These are phyloP conservation scores for Penicillium sp. DNA, from an alignment of 2,329 filamentous ascomycete genomes.

Conservation along the genomic window DNA sequence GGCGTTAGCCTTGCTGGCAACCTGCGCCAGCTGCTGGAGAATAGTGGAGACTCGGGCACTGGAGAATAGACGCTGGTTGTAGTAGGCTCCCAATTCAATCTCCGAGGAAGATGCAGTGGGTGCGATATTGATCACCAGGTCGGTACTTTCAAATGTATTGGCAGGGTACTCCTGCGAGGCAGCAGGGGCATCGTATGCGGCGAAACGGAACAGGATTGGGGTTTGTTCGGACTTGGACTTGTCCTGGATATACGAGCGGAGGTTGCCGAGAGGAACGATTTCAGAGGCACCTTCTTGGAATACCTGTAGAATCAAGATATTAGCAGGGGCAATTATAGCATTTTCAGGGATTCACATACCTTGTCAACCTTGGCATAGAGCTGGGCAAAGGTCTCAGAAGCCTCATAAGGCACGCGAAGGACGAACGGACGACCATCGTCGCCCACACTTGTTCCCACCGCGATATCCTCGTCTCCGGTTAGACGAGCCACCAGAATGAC, in stretches of 20 bases:
- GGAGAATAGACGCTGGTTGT: conserved; percentile 52
- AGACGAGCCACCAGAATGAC: conserved; percentile 50
- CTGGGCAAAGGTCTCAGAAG: conserved; percentile 46
- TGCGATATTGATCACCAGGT: conserved; percentile 48
- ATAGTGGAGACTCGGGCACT: conserved; percentile 50
- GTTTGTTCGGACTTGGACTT: conserved; percentile 44
- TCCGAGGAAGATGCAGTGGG: conserved; percentile 27
- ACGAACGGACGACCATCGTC: conserved; percentile 52
- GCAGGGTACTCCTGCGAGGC: conserved; percentile 45
- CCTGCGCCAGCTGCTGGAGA: conserved; percentile 46
- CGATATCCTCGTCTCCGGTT: conserved; percentile 55
- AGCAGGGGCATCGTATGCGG: conserved; percentile 51
- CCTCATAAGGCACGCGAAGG: conserved; percentile 46
- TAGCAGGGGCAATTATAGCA: background rate
- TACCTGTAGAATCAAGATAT: conserved; percentile 27
- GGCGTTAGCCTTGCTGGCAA: conserved; percentile 48
- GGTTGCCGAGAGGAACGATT: conserved; percentile 46
- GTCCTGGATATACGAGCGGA: conserved; percentile 47
- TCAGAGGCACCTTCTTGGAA: conserved; percentile 47
- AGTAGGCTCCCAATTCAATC: conserved; percentile 45
- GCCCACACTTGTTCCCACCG: conserved; percentile 48
- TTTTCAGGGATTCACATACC: conserved; percentile 26
- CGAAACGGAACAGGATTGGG: conserved; percentile 52
- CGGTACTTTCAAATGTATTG: conserved; percentile 50
- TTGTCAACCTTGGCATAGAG: conserved; percentile 46